Percentiles rank a stretch among this genome's conserved stretches.
Evolutionary conservation across 306 rosid species (phyloP).

Genomic region (Boehmeria nivea): DNA sequence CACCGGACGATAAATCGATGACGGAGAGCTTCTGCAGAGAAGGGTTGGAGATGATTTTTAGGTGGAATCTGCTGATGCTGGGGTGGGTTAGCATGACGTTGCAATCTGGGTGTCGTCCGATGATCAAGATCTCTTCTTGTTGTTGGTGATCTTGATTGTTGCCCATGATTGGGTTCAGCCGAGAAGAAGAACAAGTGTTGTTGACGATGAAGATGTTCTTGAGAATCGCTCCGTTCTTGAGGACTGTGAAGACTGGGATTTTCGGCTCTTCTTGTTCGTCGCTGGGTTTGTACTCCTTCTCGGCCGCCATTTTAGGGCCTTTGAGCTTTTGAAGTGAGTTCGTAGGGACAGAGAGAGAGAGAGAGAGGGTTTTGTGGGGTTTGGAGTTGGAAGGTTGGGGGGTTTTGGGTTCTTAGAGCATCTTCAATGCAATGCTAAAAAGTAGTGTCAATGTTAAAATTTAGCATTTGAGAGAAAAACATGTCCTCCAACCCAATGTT

Average conservation of each 20-base stretch:
- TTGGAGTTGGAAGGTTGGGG: no score
- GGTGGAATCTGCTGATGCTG: conserved; percentile 87
- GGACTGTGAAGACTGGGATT: conserved; percentile 69
- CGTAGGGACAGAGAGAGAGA: conserved; percentile 16
- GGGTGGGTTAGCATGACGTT: conserved; percentile 68
- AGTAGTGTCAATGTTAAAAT: no score
- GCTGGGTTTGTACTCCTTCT: background rate
- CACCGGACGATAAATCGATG: conserved; percentile 65
- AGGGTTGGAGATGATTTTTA: conserved; percentile 49
- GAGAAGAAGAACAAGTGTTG: conserved; percentile 10
- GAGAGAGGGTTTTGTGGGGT: background rate
- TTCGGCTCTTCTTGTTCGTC: conserved; percentile 15
- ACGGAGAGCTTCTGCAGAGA: conserved; percentile 46
- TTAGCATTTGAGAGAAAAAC: no score
- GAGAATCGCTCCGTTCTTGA: conserved; percentile 61
- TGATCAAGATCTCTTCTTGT: conserved; percentile 37
- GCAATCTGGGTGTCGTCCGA: conserved; percentile 78
- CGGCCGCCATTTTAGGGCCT: conserved; percentile 26
- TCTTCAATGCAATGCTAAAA: no score
- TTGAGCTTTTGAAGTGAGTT: background rate
- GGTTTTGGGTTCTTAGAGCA: no score
- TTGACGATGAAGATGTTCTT: conserved; percentile 70
- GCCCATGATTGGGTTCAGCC: no score
- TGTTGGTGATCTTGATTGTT: conserved; percentile 5
- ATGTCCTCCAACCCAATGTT: no score